These are phyloP conservation scores for Daldinia decipiens DNA, from an alignment of 495 filamentous ascomycete species.

Conservation along the genomic window DNA sequence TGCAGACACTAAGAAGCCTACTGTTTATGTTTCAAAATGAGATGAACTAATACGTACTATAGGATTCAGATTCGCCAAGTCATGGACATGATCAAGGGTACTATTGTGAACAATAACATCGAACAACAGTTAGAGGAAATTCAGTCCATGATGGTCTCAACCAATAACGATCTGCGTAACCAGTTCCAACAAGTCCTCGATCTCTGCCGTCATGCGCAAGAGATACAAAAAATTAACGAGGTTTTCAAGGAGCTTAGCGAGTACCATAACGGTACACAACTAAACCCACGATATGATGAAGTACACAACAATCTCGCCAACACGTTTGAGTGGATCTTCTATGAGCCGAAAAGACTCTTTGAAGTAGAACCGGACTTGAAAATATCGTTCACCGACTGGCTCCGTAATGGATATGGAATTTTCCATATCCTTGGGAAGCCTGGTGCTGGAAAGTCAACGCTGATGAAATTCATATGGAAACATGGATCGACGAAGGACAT, in stretches of 20 bases:
- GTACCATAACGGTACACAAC: background rate
- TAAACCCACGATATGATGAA: background rate
- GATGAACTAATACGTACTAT: too few species aligned
- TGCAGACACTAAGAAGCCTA: too few species aligned
- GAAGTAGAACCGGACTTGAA: background rate
- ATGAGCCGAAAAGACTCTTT: background rate
- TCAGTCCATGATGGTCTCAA: background rate
- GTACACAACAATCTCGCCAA: background rate
- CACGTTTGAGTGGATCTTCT: background rate
- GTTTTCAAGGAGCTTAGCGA: background rate
- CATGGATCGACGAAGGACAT: background rate
- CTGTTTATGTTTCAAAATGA: too few species aligned
- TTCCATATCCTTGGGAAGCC: background rate
- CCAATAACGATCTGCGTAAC: background rate
- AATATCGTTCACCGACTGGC: background rate
- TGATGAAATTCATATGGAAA: conserved; percentile 1
- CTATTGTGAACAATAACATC: background rate
- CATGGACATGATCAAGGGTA: too few species aligned
- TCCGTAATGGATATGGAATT: background rate
- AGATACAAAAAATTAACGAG: background rate
- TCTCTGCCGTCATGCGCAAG: background rate
- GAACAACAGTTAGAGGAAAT: background rate
- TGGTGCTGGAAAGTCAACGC: background rate
- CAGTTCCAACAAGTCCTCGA: background rate
- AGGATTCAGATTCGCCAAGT: too few species aligned